phyloP scores from a whole-genome alignment of 2,329 filamentous ascomycete genomes.

The Trichoderma cornu-damae region DNA sequence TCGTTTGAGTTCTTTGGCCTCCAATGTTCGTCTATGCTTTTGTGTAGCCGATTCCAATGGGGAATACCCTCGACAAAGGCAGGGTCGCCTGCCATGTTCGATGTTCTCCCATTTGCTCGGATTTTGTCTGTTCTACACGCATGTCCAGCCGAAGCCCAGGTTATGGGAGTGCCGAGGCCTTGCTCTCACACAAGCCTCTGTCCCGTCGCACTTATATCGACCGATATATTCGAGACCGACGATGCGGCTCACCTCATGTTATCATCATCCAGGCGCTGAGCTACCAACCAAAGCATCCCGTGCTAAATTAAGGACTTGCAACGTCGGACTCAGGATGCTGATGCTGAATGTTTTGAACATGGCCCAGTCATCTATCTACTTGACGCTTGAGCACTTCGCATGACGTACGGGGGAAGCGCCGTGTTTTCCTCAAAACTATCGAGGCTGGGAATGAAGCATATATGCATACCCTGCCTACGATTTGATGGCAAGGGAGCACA shows the following conservation, averaged over 20 bases:
- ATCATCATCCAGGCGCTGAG: background rate
- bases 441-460: conserved; percentile 35
- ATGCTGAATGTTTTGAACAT: background rate
- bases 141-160: too few relatives aligned
- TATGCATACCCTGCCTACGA: conserved; percentile 34
- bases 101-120: conserved; percentile 33
- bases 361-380: rapidly evolving
- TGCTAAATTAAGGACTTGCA: background rate
- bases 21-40: conserved; percentile 29
- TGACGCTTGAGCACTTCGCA: background rate
- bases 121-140: conserved; percentile 28
- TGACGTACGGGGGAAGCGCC: conserved; percentile 32
- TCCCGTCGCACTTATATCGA: background rate
- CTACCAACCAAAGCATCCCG: conserved; percentile 4
- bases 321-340: background rate
- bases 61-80: conserved; percentile 24
- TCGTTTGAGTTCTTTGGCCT: conserved; percentile 5
- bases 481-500: conserved; percentile 46
- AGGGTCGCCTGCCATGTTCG: background rate
- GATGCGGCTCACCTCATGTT: background rate
- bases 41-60: conserved; percentile 24
- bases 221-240: background rate
- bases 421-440: conserved; percentile 48
- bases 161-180: background rate
- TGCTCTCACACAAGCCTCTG: background rate